Evolutionary conservation across 805 yeast genomes (phyloP), one percentile per base, ranked within the genome.

Genomic region (Saturnispora halmiae): DNA sequence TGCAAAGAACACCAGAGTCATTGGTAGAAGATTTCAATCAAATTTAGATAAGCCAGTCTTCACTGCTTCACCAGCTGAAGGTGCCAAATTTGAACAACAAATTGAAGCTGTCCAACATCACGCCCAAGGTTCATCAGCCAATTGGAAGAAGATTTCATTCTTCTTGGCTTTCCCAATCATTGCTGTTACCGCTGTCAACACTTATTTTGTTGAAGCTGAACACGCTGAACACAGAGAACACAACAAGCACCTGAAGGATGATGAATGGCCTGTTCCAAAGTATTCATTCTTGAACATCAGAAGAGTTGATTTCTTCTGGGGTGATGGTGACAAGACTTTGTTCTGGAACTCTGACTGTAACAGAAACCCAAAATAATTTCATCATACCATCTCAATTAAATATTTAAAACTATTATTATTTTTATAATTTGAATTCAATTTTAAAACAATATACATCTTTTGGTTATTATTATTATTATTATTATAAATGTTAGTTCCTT

Each of bases 291-390:
- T 82, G 73, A 92, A 92, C 75, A 64, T 87, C 55, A 85, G 97
- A 77, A 61, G 64, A 60, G 80, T 77, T 64, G 79, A 82, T 61
- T 90, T 76, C 76, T 90, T 87, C 81, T 92, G 97, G 97, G 98
- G 98, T 61, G 90, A 92, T 61, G 97, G 98, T 63, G 95, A 88
- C 73, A 79, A 84, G 76, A 86, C 97, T 48, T 69, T 82, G 61
- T 92, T 92, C 82, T 92, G 98, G 98, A 86, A 86, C 73, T 73
- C 84, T 40, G 82, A 77, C 56, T 75, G 83, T 60, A 90, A 90
- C 83, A 85, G 95, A 75, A 84, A 84, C 72, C 66, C 82, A 57
- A 70, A 41, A 38, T 42, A 50, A 31, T 20, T 37, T n/a, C n/a
- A n/a, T n/a, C n/a, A n/a, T n/a, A n/a, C n/a, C n/a, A n/a, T n/a